Base-by-base conservation (phyloP, 2,329 filamentous ascomycete species). In the Arthrobotrys megalospora region DNA sequence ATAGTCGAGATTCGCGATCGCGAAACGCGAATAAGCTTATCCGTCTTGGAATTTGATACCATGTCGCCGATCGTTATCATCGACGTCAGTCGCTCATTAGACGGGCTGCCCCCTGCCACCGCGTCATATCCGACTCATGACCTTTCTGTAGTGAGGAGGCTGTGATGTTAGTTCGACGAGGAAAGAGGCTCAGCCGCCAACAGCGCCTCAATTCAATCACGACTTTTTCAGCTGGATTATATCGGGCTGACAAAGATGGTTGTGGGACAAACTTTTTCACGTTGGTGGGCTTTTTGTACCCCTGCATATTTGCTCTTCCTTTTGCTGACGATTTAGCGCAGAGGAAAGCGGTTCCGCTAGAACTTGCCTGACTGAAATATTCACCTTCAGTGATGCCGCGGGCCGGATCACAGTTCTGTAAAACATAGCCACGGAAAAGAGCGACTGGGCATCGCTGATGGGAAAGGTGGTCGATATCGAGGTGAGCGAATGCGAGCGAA, bases 181-280 rank as follows among this genome's bases (percentile, higher is more conserved):
- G 19, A 71, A 63, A 65, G 68, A 72, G 68, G 68, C 68, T 64
- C 58, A 72, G 68, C 38, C 55, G 19, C 19, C 66, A 28, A 47
- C 65, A 72, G 68, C 68, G 68, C 68, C 68, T 58, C 68, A 72
- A 64, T 63, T 58, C 68, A 72, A 64, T 63, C 53, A 41, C 32
- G 32, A 64, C 24, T 24, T 41, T 60, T 64, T 64, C 60, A 60
- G 19, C 55, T 28, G 36, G 55, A 14, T 43, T 60, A 52, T 32
- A 2, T 21, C 36, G 2, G 8, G 34, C n/a, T 11, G 16, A 60
- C 48, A 60, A 43, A 48, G 45, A 41, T 50, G 14, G 11, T 21
- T 14, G 45, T 52, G 16, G 28, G 62, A 16, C 10, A n/a, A 65
- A 24, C 43, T 14, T 65, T 53, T 5, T 47, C 1, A 16, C 12